Base-by-base conservation (phyloP, 257 asterid species). In the Eucommia ulmoides region DNA sequence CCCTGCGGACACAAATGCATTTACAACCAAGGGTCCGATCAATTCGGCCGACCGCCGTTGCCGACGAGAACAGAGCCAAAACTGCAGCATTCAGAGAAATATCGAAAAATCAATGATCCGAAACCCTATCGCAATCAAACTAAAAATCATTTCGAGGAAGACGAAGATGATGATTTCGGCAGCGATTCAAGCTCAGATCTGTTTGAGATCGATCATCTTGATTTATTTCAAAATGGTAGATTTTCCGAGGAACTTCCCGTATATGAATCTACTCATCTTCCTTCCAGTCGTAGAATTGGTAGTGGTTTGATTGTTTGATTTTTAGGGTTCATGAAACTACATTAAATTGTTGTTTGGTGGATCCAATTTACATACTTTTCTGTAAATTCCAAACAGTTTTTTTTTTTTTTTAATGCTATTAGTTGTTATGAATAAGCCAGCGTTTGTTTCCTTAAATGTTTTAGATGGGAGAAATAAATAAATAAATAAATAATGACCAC, bases 131-230 rank as follows among this genome's bases (percentile, higher is more conserved):
- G 29, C 22, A 18, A 50, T 15, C 50, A 55, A 35, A 65, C 26
- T 48, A 49, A 41, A 11, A 56, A 59, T 8, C 63, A 44, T 52
- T 58, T 58, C 0, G 62, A 54, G 5, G 64, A 50, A 3, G 74
- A 63, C 0, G 74, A 72, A 0, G 54, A 65, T 0, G 75, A 72
- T 0, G 95, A 79, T 50, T 71, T 60, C 21, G 60, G 72, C 18
- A 84, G 95, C 53, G 94, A 85, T 64, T 63, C 82, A 3, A 88
- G 95, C 52, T 88, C 95, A 50, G 95, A 88, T 52, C 69, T 88
- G 24, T 88, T 88, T 59, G 95, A 88, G 54, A 76, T 88, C 15
- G 93, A 88, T 68, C 93, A 84, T 46, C 49, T 70, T 14, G 70
- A 76, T 0, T 47, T 74, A 42, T 70, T 77, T 4, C 74, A 78